A percentile compares a stretch with the other conserved stretches of the same genome.
Conservation (phyloP, 140 eudicot genomes). For the Cichorium intybus region DNA sequence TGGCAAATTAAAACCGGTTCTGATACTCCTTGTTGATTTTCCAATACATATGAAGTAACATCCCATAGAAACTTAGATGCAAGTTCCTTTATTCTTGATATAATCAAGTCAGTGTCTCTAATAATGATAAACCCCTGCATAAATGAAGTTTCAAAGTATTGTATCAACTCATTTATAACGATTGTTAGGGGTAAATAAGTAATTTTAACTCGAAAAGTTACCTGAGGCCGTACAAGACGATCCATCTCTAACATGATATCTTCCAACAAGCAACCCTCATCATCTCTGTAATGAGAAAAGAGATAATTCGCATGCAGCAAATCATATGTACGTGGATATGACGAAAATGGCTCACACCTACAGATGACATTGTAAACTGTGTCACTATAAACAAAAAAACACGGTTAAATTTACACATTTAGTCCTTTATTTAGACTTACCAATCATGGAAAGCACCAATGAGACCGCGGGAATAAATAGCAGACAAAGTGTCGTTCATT, state of each 20-base stretch:
- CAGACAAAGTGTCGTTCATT: constrained; percentile 57
- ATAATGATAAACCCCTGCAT: constrained; percentile 73
- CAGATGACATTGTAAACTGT: constrained; percentile 10
- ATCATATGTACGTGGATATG: constrained; percentile 92
- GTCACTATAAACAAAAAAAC: background rate
- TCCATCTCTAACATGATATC: constrained; percentile 96
- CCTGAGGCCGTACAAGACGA: constrained; percentile 93
- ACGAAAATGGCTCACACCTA: constrained; percentile 97
- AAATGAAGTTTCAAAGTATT: background rate
- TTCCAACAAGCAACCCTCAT: constrained; percentile 68
- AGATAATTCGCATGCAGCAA: constrained; percentile 74
- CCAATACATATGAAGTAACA: constrained; percentile 56
- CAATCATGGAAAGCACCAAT: constrained; percentile 84
- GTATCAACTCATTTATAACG: background rate
- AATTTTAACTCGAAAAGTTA: constrained; percentile 14
- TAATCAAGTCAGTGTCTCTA: constrained; percentile 58
- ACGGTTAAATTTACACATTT: background rate
- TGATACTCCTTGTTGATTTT: constrained; percentile 51
- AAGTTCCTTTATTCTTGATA: constrained; percentile 57
- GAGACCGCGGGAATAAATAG: constrained; percentile 76
- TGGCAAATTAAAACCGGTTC: constrained; percentile 74
- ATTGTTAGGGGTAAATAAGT: background rate
- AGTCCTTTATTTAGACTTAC: constrained; percentile 34
- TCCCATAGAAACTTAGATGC: constrained; percentile 90
- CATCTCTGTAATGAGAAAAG: constrained; percentile 55